Conservation (phyloP, 2,329 filamentous ascomycete species). For the Thyridium curvatum region DNA sequence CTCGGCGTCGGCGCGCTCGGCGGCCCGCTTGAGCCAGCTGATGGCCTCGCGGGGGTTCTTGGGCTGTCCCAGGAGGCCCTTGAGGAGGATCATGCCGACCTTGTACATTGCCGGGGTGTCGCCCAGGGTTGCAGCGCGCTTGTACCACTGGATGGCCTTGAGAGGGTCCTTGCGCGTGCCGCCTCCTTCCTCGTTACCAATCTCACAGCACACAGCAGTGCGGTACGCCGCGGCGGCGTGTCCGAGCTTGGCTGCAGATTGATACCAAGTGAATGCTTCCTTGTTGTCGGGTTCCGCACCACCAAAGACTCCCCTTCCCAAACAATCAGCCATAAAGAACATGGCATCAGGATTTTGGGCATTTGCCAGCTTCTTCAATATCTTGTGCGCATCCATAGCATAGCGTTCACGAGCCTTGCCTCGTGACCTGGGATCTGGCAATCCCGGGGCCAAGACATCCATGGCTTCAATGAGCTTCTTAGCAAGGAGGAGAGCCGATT, state of each 20-base stretch:
- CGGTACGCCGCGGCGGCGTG: slow-evolving; percentile 86
- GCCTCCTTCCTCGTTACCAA: slow-evolving; percentile 89
- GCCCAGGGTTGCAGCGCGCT: slow-evolving; percentile 81
- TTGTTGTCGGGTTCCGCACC: slow-evolving; percentile 78
- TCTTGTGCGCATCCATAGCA: slow-evolving; percentile 78
- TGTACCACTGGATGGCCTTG: slow-evolving; percentile 98
- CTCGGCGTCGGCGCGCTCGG: slow-evolving; percentile 78
- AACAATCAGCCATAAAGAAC: slow-evolving; percentile 88
- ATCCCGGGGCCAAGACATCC: slow-evolving; percentile 59
- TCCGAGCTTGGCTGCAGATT: slow-evolving; percentile 84
- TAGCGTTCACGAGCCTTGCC: slow-evolving; percentile 77
- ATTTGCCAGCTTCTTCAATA: slow-evolving; percentile 78
- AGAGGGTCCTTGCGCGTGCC: slow-evolving; percentile 85
- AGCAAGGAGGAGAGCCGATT: slow-evolving; percentile 65
- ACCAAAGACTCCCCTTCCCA: slow-evolving; percentile 68
- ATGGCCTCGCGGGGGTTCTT: slow-evolving; percentile 81
- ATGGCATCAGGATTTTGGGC: slow-evolving; percentile 76
- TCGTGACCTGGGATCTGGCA: slow-evolving; percentile 64
- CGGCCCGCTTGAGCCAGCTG: slow-evolving; percentile 87
- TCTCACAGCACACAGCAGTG: slow-evolving; percentile 94
- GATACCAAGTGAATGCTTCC: slow-evolving; percentile 89
- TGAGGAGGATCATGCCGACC: slow-evolving; percentile 90
- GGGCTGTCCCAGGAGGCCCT: slow-evolving; percentile 84
- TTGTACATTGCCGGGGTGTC: slow-evolving; percentile 98
- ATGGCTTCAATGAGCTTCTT: slow-evolving; percentile 84